Base-by-base conservation (phyloP, 2,329 filamentous ascomycete genomes). In the Coniochaeta ligniaria region DNA sequence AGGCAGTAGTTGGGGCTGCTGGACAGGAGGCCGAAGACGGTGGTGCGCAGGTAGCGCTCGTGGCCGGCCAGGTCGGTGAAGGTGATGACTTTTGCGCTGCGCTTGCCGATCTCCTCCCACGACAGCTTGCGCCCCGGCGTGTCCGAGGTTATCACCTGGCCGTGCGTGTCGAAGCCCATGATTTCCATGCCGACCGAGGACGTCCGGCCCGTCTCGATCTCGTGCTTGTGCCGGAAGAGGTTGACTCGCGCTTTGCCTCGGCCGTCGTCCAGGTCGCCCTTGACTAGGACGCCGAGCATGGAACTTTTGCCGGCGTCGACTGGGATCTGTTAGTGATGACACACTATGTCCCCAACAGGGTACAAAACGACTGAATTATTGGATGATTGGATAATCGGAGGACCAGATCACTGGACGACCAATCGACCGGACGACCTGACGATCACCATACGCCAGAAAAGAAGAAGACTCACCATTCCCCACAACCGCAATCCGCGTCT, bases 131-230 rank as follows among this genome's bases (percentile, higher is more conserved):
- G 85, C 1, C 92, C 94, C 2, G 93, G 90, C 0, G 88, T 89
- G 61, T 89, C 89, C 43, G 91, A 94, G 17, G 87, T 85, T 17
- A 98, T 84, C 31, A 96, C 89, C 28, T 93, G 85, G 31, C 95
- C 94, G 60, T 84, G 83, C 58, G 89, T 92, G 73, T 98, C 92
- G 68, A 97, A 99, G 1, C 95, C 95, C 89, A 98, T 92, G 63
- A 98, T 98, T 74, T 99, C 95, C 93, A 98, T 96, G 47, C 95
- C 94, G 0, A 99, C 95, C 0, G 93, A 97, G 71, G 92, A 96
- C 11, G 95, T 99, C 65, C 95, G 84, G 1, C 95, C 95, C 55
- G 91, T 95, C 75, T 99, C 95, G 45, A 98, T 90, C 76, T 99
- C 95, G 70, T 99, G 95, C 75, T 99, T 98, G 75, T 99, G 95